Base-by-base conservation (phyloP, 371 early-diverging fungal species). In the Syncephalastrum racemosum region DNA sequence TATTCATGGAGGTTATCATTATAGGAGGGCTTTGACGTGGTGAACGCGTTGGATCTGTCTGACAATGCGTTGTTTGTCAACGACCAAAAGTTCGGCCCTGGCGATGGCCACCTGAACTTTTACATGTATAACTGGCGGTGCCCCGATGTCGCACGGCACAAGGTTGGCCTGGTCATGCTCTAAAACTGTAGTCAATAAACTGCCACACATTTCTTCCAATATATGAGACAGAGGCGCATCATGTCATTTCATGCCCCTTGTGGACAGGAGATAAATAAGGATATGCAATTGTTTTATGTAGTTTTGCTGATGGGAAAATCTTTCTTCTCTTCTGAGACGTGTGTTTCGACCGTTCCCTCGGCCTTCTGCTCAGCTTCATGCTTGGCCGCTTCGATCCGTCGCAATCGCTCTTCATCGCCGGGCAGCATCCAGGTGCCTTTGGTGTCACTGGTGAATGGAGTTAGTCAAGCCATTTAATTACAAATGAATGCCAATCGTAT, bases 71-170 rank as follows among this genome's bases (percentile, higher is more conserved):
- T 71, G 57, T 88, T 91, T 62, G 73, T 91, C 1, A 81, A 89
- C 0, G 88, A 91, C 20, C 87, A 94, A 51, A 90, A 90, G 69
- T 98, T 98, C 70, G 93, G 91, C 27, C 80, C 83, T 23, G 99
- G 99, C 42, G 96, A 97, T 63, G 99, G 99, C 4, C 75, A 79
- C 59, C 77, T 98, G 56, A 89, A 96, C 72, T 98, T 90, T 67
- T 98, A 98, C 67, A 68, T 97, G 62, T 98, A 92, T 79, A 98
- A 98, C 78, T 98, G 93, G 87, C 77, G 82, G 59, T 89, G 91
- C 51, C 83, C 84, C 53, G 80, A 80, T 36, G 67, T 96, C 16
- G 70, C 71, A 16, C 64, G 79, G 25, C 66, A 78, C 36, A 86
- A 95, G 68, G 75, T 96, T 51, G 96, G 93, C 36, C 68, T 96